Conservation (phyloP, 331 rosid genomes). For the Pyracantha coccinea region DNA sequence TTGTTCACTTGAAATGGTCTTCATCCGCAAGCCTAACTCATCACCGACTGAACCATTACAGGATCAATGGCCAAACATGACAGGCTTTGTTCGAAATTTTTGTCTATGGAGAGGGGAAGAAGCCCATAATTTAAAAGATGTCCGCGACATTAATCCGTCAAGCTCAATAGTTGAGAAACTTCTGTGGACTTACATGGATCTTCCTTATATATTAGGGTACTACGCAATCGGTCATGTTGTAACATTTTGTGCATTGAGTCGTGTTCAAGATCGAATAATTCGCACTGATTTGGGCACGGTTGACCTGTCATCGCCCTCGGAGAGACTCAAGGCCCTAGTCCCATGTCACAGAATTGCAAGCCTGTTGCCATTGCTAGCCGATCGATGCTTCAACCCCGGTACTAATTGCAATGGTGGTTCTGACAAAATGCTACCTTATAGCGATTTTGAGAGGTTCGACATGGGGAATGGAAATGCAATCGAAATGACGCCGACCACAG, state of each 20-base stretch:
- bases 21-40: constrained; percentile 40
- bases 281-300: constrained; percentile 59
- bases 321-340: constrained; percentile 57
- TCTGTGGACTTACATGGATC: constrained; percentile 62
- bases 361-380: constrained; percentile 46
- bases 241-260: constrained; percentile 76
- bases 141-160: constrained; percentile 38
- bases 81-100: constrained; percentile 55
- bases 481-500: constrained; percentile 69
- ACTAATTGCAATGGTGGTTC: neutral
- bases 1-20: constrained; percentile 38
- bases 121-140: constrained; percentile 37
- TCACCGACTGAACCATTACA: constrained; percentile 26
- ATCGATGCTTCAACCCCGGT: constrained; percentile 24
- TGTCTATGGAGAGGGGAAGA: constrained; percentile 98
- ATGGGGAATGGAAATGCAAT: constrained; percentile 39
- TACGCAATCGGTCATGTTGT: constrained; percentile 49
- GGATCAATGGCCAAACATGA: constrained; percentile 87
- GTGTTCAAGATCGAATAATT: constrained; percentile 36
- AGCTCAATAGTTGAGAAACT: constrained; percentile 42
- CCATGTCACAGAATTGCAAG: constrained; percentile 62
- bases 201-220: constrained; percentile 77
- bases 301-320: constrained; percentile 46
- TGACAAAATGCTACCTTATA: constrained; percentile 24
- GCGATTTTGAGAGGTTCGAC: constrained; percentile 63